Conservation (phyloP, 176 grass and related monocot genomes). For the Aechmea fasciata region DNA sequence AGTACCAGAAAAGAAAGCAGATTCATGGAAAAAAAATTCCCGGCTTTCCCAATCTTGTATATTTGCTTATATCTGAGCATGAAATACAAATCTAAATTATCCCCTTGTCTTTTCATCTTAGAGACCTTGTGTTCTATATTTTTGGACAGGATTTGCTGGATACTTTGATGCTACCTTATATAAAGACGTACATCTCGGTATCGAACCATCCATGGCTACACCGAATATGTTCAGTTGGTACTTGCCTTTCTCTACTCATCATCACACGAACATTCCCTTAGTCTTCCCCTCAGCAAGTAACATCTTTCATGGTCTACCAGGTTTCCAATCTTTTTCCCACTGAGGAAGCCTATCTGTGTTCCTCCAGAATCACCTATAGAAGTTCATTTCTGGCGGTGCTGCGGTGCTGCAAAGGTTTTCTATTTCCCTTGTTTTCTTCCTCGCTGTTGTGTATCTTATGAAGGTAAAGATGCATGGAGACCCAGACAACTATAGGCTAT, state of each 20-base stretch:
- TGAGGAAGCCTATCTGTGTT: conserved; percentile 65
- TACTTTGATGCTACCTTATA: conserved; percentile 88
- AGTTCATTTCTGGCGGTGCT: conserved; percentile 93
- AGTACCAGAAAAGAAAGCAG: not conserved
- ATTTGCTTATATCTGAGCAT: not conserved
- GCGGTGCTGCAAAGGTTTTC: conserved; percentile 58
- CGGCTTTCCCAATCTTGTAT: not conserved
- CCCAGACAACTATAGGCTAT: no score
- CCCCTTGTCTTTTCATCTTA: not conserved
- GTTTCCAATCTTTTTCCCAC: conserved; percentile 95
- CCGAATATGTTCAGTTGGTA: conserved; percentile 99
- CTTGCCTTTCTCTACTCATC: not conserved
- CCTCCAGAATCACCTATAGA: conserved; percentile 49
- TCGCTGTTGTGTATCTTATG: not conserved
- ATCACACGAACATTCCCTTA: conserved; percentile 2
- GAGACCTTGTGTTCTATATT: not conserved
- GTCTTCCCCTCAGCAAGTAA: not conserved
- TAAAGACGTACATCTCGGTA: conserved; percentile 92
- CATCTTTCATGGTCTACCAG: conserved; percentile 24
- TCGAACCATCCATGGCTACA: conserved; percentile 81
- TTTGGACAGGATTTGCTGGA: conserved; percentile 78
- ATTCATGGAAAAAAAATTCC: not conserved
- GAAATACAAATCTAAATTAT: not conserved
- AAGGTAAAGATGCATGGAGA: no score
- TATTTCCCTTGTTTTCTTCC: not conserved